Conservation (phyloP, 2,329 filamentous ascomycete species). For the Scytalidium lignicola region DNA sequence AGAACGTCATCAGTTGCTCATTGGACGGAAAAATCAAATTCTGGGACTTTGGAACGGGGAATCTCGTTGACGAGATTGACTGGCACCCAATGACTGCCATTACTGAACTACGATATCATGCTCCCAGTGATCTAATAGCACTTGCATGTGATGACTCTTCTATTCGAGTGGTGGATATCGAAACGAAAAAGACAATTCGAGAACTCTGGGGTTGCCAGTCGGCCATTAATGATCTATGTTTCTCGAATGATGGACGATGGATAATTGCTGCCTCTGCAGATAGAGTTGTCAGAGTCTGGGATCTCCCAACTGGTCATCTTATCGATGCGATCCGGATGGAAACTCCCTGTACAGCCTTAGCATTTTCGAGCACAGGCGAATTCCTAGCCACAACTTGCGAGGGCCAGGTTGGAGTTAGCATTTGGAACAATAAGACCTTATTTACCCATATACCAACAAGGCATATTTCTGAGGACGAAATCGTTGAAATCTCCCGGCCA, state of each 20-base stretch:
- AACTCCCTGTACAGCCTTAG: slow-evolving; percentile 73
- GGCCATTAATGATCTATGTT: slow-evolving; percentile 74
- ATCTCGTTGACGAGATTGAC: slow-evolving; percentile 73
- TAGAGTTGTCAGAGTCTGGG: slow-evolving; percentile 80
- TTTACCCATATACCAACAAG: slow-evolving; percentile 85
- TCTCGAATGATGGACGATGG: slow-evolving; percentile 93
- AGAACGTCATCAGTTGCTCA: slow-evolving; percentile 77
- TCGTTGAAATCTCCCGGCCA: slow-evolving; percentile 60
- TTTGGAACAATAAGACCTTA: slow-evolving; percentile 92
- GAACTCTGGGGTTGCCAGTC: slow-evolving; percentile 82
- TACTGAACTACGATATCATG: slow-evolving; percentile 73
- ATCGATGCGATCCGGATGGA: slow-evolving; percentile 85
- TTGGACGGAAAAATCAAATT: slow-evolving; percentile 94
- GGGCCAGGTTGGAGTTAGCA: slow-evolving; percentile 77
- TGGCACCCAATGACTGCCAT: slow-evolving; percentile 76
- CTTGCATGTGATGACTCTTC: slow-evolving; percentile 85
- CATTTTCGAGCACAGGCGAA: slow-evolving; percentile 86
- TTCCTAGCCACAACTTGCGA: slow-evolving; percentile 88
- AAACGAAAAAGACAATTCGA: slow-evolving; percentile 84
- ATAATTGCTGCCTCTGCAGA: slow-evolving; percentile 83
- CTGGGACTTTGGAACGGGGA: slow-evolving; percentile 89
- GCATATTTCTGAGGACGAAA: slow-evolving; percentile 74
- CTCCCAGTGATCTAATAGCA: slow-evolving; percentile 77
- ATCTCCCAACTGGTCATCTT: slow-evolving; percentile 89
- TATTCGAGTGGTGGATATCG: slow-evolving; percentile 83